Evolutionary conservation across 2,329 filamentous ascomycete species (phyloP), one percentile per base, ranked within the genome.

Genomic region (Monosporascus sp.): DNA sequence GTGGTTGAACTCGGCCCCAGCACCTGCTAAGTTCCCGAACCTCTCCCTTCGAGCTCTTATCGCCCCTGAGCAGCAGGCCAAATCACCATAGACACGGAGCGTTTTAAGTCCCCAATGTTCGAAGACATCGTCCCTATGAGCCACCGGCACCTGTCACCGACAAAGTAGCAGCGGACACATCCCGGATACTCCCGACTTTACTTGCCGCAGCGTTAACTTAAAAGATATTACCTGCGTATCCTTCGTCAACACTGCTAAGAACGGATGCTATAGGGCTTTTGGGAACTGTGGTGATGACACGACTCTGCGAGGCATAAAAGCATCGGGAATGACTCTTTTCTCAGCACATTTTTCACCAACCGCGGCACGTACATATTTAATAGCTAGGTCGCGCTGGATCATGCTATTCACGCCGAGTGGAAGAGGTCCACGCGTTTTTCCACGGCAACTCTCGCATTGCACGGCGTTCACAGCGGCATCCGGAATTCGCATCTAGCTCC

Each of bases 1-100:
- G 60, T 60, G 22, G 55, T 70, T 17, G 69, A 69, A 52, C 54
- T 67, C 5, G 68, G 67, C 8, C 62, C 64, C 3, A 64, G 62
- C 46, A 61, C 60, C 15, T 68, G 67, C 47, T 71, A 45, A 62
- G 39, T 6, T n/a, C 17, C 7, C 18, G 38, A 41, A 20, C 38
- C 27, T n/a, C 25, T 39, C 7, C 18, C 35, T 48, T 43, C 25
- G n/a, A 41, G 27, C 20, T 15, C 11, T 20, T 15, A 11, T 17
- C 11, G n/a, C 9, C 22, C 6, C 22, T 22, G 17, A 46, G 14
- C 39, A 43, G 39, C 39, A 43, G 20, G 18, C 39, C 39, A 43
- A 6, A 5, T 20, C 22, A 8, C 17, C 39, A 18, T 20, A 14
- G 18, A 43, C 15, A 20, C 24, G 20, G 39, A 20, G 22, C 39